Evolutionary conservation across 225 moss, liverwort and hornwort genomes (phyloP), one percentile per base, ranked within the genome.

Genomic region (Bryoerythrophyllum caledonicum): DNA sequence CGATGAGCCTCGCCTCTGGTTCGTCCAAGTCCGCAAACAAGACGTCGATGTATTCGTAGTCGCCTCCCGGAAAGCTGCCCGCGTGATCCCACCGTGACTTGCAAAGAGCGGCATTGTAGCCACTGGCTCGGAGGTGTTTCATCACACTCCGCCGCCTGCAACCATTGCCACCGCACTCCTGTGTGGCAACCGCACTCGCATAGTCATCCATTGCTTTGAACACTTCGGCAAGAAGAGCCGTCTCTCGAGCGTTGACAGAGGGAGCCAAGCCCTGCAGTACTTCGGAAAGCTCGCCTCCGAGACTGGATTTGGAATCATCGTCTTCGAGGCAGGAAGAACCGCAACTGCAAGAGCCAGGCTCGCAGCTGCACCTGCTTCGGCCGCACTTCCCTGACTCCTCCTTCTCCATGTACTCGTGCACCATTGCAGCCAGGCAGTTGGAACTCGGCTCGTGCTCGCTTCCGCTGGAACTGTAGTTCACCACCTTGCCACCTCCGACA

Each of bases 31-130:
- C 63, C 38, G 49, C 58, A 17, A 80, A 81, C 10, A 80, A 35
- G 5, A 92, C 85, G 21, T 96, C 96, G 26, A 93, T 92, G 76
- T 96, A 96, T 63, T 96, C 96, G 20, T 96, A 93, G 56, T 90
- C 96, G 78, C 95, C 95, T 82, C 91, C 93, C 23, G 96, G 93
- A 62, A 91, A 89, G 66, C 91, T 90, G 2, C 90, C 91, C 20
- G 87, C 89, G 34, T 93, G 90, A 19, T 89, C 88, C 96, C 96
- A 96, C 74, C 89, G 78, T n/a, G 96, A 91, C 79, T 96, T 96
- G 89, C 96, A 96, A 30, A 96, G 82, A 53, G 89, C 96, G 2
- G 96, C 93, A 88, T 96, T 87, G 76, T 91, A 90, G 58, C 96
- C 96, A 66, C 70, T 70, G 20, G 73, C 60, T 3, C 90, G 80